phyloP scores from a whole-genome alignment of 352 stramenopile genomes.

The Globisporangium lucens region DNA sequence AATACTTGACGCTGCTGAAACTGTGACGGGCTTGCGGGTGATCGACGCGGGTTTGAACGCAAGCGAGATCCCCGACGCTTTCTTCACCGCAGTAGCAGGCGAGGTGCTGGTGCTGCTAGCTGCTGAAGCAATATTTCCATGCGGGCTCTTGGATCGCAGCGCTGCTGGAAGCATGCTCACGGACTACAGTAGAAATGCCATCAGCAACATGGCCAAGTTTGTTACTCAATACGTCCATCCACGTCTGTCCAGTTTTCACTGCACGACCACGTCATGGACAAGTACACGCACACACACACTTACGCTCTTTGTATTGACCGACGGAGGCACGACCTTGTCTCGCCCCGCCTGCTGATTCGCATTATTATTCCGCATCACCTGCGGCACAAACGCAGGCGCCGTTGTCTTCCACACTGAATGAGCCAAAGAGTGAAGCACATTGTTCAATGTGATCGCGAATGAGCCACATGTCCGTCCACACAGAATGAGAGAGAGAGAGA shows the following conservation, averaged over 20 bases:
- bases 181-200: conserved; percentile 20
- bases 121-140: neutral
- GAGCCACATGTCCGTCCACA: neutral
- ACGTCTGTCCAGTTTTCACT: neutral
- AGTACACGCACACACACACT: neutral
- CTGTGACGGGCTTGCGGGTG: conserved; percentile 25
- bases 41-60: conserved; percentile 62
- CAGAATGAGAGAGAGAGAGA: neutral
- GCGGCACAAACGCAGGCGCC: conserved; percentile 48
- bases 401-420: conserved; percentile 51
- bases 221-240: neutral
- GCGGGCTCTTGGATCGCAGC: conserved; percentile 43
- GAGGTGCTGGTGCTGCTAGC: neutral
- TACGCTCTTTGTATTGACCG: conserved; percentile 22
- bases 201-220: neutral
- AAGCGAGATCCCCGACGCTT: conserved; percentile 33
- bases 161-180: conserved; percentile 48
- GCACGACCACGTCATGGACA: neutral
- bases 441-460: neutral
- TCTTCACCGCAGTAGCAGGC: conserved; percentile 6
- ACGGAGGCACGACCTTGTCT: neutral
- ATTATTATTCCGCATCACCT: conserved; percentile 21
- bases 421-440: neutral
- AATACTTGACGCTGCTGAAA: neutral
- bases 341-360: neutral